Evolutionary conservation across 306 rosid species (phyloP).

Genomic region (Castanea mollissima): DNA sequence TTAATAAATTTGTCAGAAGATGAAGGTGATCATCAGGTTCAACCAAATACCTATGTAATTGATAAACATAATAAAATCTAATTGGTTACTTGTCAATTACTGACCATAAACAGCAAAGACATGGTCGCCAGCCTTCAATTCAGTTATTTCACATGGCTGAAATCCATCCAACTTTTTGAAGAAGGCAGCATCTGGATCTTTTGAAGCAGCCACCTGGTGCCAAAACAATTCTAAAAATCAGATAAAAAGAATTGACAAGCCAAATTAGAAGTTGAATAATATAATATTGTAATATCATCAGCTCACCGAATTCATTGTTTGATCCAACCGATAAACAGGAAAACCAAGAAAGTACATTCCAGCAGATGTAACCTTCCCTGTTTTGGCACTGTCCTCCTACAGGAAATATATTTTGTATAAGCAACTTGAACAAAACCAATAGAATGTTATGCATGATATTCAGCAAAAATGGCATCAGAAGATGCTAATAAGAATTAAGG

Average conservation of each 20-base stretch:
- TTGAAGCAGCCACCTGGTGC: constrained; percentile 71
- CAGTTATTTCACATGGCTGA: constrained; percentile 91
- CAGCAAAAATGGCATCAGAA: background rate
- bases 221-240: constrained; percentile 31
- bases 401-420: constrained; percentile 18
- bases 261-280: constrained; percentile 14
- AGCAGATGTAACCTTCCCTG: constrained; percentile 85
- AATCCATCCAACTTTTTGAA: constrained; percentile 91
- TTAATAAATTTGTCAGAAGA: constrained; percentile 24
- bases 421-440: constrained; percentile 14
- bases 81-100: constrained; percentile 15
- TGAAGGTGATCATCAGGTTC: constrained; percentile 16
- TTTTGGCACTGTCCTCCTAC: constrained; percentile 90
- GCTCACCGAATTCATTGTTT: constrained; percentile 77
- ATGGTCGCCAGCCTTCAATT: constrained; percentile 92
- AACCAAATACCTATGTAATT: constrained; percentile 2
- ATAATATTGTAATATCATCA: constrained; percentile 5
- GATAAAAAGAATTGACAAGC: constrained; percentile 2
- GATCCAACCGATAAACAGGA: constrained; percentile 93
- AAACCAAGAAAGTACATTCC: constrained; percentile 99
- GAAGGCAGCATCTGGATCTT: constrained; percentile 95
- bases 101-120: constrained; percentile 92
- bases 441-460: constrained; percentile 7
- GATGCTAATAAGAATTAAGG: background rate
- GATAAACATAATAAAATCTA: constrained; percentile 20